phyloP scores from a whole-genome alignment of 352 stramenopile species.

The Phytophthora fragariaefolia region DNA sequence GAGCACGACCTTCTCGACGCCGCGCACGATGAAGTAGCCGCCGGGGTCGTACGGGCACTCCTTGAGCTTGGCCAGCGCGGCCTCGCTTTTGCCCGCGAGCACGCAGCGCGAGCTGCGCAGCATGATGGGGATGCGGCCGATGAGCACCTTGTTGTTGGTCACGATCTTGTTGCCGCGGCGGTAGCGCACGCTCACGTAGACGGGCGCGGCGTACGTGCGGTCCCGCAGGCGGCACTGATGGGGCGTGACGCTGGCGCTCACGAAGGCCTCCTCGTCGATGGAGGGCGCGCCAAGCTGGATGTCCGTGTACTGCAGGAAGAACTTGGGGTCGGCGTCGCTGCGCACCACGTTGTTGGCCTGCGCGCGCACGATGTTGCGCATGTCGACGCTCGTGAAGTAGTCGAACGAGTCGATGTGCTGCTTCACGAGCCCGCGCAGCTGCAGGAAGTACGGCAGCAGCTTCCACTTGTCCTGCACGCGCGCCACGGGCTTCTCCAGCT shows the following conservation, averaged over 20 bases:
- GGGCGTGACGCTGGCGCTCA: constrained; percentile 93
- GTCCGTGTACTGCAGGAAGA: constrained; percentile 99
- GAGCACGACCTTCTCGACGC: constrained; percentile 98
- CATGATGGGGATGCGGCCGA: constrained; percentile 99
- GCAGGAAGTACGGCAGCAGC: constrained; percentile 98
- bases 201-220: constrained; percentile 98
- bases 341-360: constrained; percentile 92
- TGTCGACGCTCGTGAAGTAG: constrained; percentile 99
- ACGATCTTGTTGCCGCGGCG: constrained; percentile 97
- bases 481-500: constrained; percentile 77
- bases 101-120: constrained; percentile 97
- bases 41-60: constrained; percentile 99
- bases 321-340: constrained; percentile 97
- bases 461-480: constrained; percentile 97
- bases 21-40: constrained; percentile 99
- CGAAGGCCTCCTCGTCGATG: constrained; percentile 97
- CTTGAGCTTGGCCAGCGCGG: constrained; percentile 96
- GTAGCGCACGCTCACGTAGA: constrained; percentile 99
- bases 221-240: constrained; percentile 99
- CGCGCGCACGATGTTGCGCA: constrained; percentile 98
- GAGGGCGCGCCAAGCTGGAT: constrained; percentile 97
- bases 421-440: constrained; percentile 92
- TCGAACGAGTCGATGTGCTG: constrained; percentile 99
- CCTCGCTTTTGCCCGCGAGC: constrained; percentile 94
- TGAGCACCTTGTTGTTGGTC: constrained; percentile 97